Evolutionary conservation across 441 rosid genomes (phyloP), one percentile per base, ranked within the genome.

Genomic region (Euphorbia schlechtendalii): DNA sequence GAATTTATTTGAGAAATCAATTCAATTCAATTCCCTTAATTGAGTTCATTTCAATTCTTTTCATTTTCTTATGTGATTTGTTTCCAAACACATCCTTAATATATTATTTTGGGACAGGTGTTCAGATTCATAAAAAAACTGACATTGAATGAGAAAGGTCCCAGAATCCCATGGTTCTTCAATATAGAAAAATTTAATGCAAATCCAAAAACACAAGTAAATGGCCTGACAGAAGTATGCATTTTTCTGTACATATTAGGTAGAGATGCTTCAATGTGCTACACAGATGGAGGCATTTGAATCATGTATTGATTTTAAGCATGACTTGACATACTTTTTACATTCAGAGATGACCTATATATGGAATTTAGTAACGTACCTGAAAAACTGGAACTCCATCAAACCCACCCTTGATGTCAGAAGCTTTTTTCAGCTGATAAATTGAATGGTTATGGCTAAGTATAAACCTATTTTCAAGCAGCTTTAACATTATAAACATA

Each of bases 371-470:
- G 32, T 5, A 55, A 62, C 72, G 4, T 76, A 92, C 98, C 96
- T 92, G 96, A 65, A 92, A 92, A 68, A 92, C 86, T 3, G 98
- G 98, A 76, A 92, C 98, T 77, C 96, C 96, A 77, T 92, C 96
- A 67, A 89, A 92, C 30, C 88, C 89, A 63, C 63, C 74, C 71
- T 71, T 86, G 49, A 63, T 59, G 76, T 67, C 78, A 17, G 83
- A 61, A 56, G 85, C 67, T 78, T 89, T 87, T 78, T 89, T 87
- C 71, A 87, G 71, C 96, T 87, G 77, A 63, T 38, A 72, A 54
- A 45, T 76, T 30, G 52, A 12, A 74, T 63, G 51, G 46, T n/a
- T 36, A 57, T 32, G 14, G 61, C 63, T 24, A 24, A 70, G 68
- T 10, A 51, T 51, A 22, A 28, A 30, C 65, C 25, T 28, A 43